phyloP scores from a whole-genome alignment of 2,329 filamentous ascomycete genomes.

The Colletotrichum nymphaeae region DNA sequence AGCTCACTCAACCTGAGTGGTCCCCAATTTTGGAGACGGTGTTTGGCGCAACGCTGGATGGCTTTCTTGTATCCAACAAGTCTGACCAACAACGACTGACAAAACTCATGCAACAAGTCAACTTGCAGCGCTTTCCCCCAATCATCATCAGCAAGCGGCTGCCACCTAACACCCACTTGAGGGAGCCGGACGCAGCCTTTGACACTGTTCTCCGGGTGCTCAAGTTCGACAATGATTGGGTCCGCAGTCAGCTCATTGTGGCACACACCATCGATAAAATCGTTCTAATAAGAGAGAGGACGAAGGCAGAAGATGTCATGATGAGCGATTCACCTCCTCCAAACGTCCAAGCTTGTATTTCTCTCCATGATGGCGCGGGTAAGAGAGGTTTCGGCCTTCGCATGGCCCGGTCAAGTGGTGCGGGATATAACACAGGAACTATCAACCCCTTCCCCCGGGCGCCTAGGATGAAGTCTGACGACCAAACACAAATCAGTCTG shows the following conservation, averaged over 20 bases:
- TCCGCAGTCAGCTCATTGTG: constrained; percentile 87
- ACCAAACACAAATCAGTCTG: constrained; percentile 71
- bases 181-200: constrained; percentile 79
- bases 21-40: constrained; percentile 82
- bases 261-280: constrained; percentile 85
- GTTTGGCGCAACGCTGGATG: constrained; percentile 76
- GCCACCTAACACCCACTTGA: constrained; percentile 67
- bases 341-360: constrained; percentile 81
- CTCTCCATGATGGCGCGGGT: constrained; percentile 66
- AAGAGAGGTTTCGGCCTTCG: constrained; percentile 44
- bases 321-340: constrained; percentile 67
- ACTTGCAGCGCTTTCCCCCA: constrained; percentile 57
- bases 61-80: constrained; percentile 85
- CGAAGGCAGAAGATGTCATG: constrained; percentile 77
- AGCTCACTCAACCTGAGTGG: constrained; percentile 84
- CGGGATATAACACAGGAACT: constrained; percentile 49
- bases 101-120: constrained; percentile 69
- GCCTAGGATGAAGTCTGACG: constrained; percentile 84
- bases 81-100: constrained; percentile 78
- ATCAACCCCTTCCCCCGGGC: constrained; percentile 59
- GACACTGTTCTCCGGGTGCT: constrained; percentile 85
- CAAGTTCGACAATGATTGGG: constrained; percentile 82
- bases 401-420: constrained; percentile 17
- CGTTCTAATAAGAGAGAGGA: constrained; percentile 77
- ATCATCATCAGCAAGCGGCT: constrained; percentile 73